phyloP scores from a whole-genome alignment of 306 rosid species.

The Inga oerstediana region DNA sequence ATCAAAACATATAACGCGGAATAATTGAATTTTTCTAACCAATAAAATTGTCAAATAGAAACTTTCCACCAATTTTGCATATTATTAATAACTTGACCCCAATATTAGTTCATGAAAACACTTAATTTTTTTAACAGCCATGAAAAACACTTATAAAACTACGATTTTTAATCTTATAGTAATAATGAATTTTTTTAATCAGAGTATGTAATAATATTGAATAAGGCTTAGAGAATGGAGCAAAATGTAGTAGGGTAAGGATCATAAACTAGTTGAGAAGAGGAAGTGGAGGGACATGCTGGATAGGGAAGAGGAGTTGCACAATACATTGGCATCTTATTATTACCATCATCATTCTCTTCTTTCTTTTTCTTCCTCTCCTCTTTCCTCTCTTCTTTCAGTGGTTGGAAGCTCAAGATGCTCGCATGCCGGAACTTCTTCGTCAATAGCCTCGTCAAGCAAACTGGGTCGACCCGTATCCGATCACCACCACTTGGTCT shows the following conservation, averaged over 20 bases:
- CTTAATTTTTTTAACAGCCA: too few relatives aligned
- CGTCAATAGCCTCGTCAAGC: slow-evolving; percentile 25
- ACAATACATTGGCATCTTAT: not conserved
- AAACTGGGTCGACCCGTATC: slow-evolving; percentile 26
- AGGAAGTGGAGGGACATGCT: not conserved
- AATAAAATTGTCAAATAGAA: too few relatives aligned
- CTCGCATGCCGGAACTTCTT: slow-evolving; percentile 22
- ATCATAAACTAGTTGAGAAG: not conserved
- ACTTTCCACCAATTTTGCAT: not conserved
- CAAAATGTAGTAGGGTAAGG: not conserved
- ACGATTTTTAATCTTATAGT: too few relatives aligned
- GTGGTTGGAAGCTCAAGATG: slow-evolving; percentile 21
- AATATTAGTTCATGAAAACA: too few relatives aligned
- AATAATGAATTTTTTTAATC: too few relatives aligned
- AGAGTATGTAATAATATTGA: too few relatives aligned
- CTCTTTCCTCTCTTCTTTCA: not conserved
- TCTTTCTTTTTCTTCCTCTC: not conserved
- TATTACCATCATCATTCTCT: not conserved
- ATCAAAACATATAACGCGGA: too few relatives aligned
- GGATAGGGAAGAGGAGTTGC: not conserved
- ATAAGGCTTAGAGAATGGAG: not conserved
- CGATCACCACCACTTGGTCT: slow-evolving; percentile 39
- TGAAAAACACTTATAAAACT: too few relatives aligned
- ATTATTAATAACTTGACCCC: too few relatives aligned
- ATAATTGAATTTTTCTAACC: too few relatives aligned